These are phyloP conservation scores for Backusella australiensis DNA, from an alignment of 192 early-diverging fungal species.

Conservation along the genomic window DNA sequence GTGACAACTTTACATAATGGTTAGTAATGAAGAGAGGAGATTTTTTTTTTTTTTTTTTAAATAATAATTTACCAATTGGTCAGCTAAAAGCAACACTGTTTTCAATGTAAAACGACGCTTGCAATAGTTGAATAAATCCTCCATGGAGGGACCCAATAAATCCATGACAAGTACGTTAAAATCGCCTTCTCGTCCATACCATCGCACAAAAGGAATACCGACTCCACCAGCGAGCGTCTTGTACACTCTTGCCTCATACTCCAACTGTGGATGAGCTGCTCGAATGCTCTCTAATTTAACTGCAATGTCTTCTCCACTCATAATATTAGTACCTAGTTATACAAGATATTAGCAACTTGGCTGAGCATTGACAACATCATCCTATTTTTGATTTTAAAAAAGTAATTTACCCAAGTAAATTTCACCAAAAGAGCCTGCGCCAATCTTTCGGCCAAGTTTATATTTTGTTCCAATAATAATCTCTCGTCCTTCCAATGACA, in stretches of 20 bases:
- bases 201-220: conserved; percentile 85
- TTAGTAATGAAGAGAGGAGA: background rate
- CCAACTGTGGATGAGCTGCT: conserved; percentile 96
- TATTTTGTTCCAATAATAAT: conserved; percentile 90
- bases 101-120: conserved; percentile 86
- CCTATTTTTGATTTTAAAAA: background rate
- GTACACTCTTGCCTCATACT: conserved; percentile 97
- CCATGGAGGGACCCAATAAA: conserved; percentile 83
- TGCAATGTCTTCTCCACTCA: conserved; percentile 94
- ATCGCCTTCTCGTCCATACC: conserved; percentile 80
- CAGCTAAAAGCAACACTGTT: conserved; percentile 84
- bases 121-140: conserved; percentile 91
- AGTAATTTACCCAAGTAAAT: conserved; percentile 78
- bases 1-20: conserved; percentile 43
- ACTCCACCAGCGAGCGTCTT: conserved; percentile 92
- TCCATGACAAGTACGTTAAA: conserved; percentile 89
- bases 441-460: conserved; percentile 93
- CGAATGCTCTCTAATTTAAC: conserved; percentile 93
- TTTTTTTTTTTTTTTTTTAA: background rate
- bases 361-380: background rate
- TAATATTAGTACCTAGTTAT: conserved; percentile 70
- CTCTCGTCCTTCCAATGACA: conserved; percentile 42
- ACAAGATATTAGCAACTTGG: background rate
- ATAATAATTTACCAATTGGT: conserved; percentile 68
- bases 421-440: conserved; percentile 96